These are phyloP conservation scores for Thelephora terrestris DNA, from an alignment of 1,284 basidiomycete species.

Conservation along the genomic window DNA sequence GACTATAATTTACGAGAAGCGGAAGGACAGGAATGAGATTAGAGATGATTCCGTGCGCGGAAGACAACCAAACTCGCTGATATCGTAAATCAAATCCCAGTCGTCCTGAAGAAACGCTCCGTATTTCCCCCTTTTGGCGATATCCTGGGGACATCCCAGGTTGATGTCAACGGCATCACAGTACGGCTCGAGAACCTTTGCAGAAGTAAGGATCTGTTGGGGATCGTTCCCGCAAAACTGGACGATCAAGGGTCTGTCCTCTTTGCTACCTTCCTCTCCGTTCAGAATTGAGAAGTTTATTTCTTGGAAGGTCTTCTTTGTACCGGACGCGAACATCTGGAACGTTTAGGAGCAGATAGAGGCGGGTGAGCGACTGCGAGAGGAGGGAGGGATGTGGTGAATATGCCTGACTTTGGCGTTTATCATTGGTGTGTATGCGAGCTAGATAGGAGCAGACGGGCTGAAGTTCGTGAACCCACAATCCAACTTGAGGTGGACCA, in stretches of 20 bases:
- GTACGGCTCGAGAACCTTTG: slow-evolving; percentile 60
- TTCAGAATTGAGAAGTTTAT: slow-evolving; percentile 60
- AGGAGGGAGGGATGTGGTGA: background rate
- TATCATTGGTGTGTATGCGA: slow-evolving; percentile 97
- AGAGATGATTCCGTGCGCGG: background rate
- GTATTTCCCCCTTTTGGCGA: slow-evolving; percentile 81
- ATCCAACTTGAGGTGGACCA: background rate
- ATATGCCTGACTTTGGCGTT: slow-evolving; percentile 64
- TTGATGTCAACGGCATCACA: slow-evolving; percentile 95
- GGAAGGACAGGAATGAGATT: background rate
- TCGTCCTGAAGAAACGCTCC: slow-evolving; percentile 92
- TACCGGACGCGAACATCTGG: slow-evolving; percentile 56
- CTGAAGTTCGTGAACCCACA: slow-evolving; percentile 1
- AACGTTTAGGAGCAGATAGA: background rate
- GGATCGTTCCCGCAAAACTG: slow-evolving; percentile 95
- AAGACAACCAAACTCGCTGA: slow-evolving; percentile 49
- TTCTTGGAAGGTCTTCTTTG: slow-evolving; percentile 44
- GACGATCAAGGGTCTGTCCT: slow-evolving; percentile 81
- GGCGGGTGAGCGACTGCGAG: background rate
- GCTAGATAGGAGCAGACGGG: slow-evolving; percentile 26
- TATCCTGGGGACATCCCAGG: slow-evolving; percentile 94
- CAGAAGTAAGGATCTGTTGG: slow-evolving; percentile 65
- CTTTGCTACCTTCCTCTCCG: slow-evolving; percentile 57
- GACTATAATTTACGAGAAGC: slow-evolving; percentile 36
- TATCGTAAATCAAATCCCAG: slow-evolving; percentile 75